phyloP scores from a whole-genome alignment of 768 basidiomycete genomes.

The Termitomyces sp. region DNA sequence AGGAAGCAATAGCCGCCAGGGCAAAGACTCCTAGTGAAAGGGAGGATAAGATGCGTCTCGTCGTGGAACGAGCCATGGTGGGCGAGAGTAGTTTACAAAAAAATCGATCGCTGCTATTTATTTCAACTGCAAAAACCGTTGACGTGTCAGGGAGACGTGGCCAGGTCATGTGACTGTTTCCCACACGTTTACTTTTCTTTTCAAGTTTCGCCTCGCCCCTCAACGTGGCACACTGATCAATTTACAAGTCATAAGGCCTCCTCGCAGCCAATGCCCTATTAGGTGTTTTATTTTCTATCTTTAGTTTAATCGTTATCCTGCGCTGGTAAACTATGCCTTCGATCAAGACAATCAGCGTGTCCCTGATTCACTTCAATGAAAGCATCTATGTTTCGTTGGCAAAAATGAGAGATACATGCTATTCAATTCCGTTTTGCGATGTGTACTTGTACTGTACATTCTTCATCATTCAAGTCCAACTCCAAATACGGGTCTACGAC shows the following conservation, averaged over 20 bases:
- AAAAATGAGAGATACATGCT: background rate
- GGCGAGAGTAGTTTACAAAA: slow-evolving; percentile 23
- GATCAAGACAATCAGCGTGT: background rate
- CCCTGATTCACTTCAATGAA: background rate
- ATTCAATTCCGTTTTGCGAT: background rate
- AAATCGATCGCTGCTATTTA: slow-evolving; percentile 22
- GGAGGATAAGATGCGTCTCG: slow-evolving; percentile 49
- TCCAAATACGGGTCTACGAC: background rate
- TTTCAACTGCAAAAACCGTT: slow-evolving; percentile 17
- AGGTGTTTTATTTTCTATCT: background rate
- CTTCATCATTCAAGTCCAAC: background rate
- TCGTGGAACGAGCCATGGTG: slow-evolving; percentile 44
- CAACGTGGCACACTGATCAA: background rate
- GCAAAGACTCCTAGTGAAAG: slow-evolving; percentile 56
- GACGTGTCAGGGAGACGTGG: slow-evolving; percentile 40
- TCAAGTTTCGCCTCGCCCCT: background rate
- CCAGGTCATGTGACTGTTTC: slow-evolving; percentile 25
- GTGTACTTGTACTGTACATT: background rate
- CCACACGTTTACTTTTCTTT: background rate
- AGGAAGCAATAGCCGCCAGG: slow-evolving; percentile 65
- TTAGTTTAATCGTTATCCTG: background rate
- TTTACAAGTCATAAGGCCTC: background rate
- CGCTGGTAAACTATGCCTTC: background rate
- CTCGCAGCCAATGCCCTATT: background rate
- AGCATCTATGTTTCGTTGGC: background rate